Evolutionary conservation across 768 basidiomycete genomes (phyloP).

Genomic region (Auriscalpium orientale): DNA sequence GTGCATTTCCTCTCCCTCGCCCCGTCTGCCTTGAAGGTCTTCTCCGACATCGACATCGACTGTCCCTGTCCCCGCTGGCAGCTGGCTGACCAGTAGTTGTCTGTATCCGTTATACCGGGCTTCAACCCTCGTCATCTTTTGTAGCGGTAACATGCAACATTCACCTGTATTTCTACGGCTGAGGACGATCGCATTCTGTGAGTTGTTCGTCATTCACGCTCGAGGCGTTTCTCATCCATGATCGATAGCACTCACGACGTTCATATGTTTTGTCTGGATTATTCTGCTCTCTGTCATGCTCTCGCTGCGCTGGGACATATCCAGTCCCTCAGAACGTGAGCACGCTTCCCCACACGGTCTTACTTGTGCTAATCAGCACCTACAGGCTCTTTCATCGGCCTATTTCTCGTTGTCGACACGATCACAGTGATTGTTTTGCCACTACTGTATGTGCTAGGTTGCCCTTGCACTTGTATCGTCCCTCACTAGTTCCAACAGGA

Average conservation of each 20-base stretch:
- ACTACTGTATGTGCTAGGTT: slow-evolving; percentile 29
- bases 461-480: slow-evolving; percentile 7
- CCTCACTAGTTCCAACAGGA: slow-evolving; percentile 23
- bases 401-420: slow-evolving; percentile 36
- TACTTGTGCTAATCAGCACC: not conserved
- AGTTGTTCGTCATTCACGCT: slow-evolving; percentile 1
- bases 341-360: not conserved
- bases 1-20: too few species aligned
- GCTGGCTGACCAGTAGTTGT: too few species aligned
- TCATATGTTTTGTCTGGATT: slow-evolving; percentile 42
- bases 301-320: slow-evolving; percentile 38
- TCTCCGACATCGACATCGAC: too few species aligned
- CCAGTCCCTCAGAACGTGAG: slow-evolving; percentile 41
- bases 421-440: slow-evolving; percentile 35
- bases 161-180: slow-evolving; percentile 18
- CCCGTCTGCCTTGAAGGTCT: too few species aligned
- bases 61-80: too few species aligned
- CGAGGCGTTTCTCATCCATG: not conserved
- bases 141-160: slow-evolving; percentile 13
- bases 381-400: slow-evolving; percentile 37
- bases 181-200: slow-evolving; percentile 21
- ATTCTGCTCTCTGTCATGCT: slow-evolving; percentile 38
- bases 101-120: not conserved
- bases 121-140: too few species aligned
- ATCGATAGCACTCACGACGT: slow-evolving; percentile 33